Percentiles rank a stretch among this genome's conserved stretches.
phyloP scores from a whole-genome alignment of 441 rosid species.

The Mallotus repandus region DNA sequence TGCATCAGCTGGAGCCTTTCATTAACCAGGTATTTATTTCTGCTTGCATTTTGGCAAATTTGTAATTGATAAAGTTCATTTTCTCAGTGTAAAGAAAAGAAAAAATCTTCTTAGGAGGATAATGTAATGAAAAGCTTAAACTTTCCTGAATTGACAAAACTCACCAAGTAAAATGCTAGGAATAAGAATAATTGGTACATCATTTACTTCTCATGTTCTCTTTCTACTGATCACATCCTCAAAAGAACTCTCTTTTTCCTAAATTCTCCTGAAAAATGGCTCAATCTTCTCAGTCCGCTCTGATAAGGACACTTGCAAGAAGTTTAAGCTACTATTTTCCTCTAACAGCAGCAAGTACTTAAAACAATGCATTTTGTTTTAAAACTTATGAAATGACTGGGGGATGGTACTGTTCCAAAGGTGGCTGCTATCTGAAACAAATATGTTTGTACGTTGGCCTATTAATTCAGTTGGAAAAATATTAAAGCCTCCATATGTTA shows the following conservation, averaged over 20 bases:
- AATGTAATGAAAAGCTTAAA: neutral
- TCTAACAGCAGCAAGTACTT: neutral
- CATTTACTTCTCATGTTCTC: neutral
- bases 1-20: constrained; percentile 89
- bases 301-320: neutral
- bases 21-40: constrained; percentile 64
- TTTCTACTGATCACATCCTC: neutral
- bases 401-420: constrained; percentile 6
- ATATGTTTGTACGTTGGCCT: constrained; percentile 1
- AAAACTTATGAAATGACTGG: neutral
- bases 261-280: neutral
- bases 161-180: neutral
- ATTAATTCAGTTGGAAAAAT: constrained; percentile 7
- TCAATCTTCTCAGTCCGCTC: neutral
- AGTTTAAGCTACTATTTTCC: neutral
- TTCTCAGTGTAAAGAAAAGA: neutral
- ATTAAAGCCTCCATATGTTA: constrained; percentile 10
- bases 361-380: neutral
- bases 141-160: constrained; percentile 1
- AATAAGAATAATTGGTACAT: neutral
- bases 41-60: constrained; percentile 5
- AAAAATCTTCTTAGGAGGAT: neutral
- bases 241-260: neutral
- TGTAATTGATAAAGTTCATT: neutral
- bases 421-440: neutral